Evolutionary conservation across 768 basidiomycete genomes (phyloP).

Genomic region (Podaxis sp.): DNA sequence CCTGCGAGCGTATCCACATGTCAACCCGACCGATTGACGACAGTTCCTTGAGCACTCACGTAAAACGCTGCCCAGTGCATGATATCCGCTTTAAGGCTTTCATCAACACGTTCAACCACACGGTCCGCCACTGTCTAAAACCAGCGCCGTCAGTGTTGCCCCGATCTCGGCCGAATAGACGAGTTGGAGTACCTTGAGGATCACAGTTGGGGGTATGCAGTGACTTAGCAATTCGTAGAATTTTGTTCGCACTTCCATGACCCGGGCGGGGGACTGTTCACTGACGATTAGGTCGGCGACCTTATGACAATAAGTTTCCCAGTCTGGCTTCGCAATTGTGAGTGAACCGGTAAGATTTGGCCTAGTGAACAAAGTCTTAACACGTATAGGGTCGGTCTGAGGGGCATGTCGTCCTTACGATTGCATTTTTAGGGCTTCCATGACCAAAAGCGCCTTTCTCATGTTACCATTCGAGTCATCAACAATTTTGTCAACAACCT

Average conservation of each 20-base stretch:
- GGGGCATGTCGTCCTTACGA: slow-evolving; percentile 49
- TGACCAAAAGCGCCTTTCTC: slow-evolving; percentile 89
- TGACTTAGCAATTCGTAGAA: slow-evolving; percentile 95
- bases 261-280: slow-evolving; percentile 84
- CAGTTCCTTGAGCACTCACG: slow-evolving; percentile 40
- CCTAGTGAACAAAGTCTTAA: slow-evolving; percentile 31
- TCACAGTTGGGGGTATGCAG: slow-evolving; percentile 91
- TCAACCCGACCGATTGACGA: neutral
- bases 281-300: slow-evolving; percentile 86
- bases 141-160: neutral
- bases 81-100: slow-evolving; percentile 84
- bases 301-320: slow-evolving; percentile 95
- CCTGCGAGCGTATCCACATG: slow-evolving; percentile 41
- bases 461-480: slow-evolving; percentile 85
- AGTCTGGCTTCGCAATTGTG: slow-evolving; percentile 94
- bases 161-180: neutral
- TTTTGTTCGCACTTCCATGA: slow-evolving; percentile 91
- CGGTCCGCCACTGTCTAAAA: slow-evolving; percentile 84
- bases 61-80: slow-evolving; percentile 99
- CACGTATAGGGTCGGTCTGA: neutral
- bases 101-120: slow-evolving; percentile 85
- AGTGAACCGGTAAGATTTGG: slow-evolving; percentile 80
- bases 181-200: slow-evolving; percentile 66
- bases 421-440: slow-evolving; percentile 97
- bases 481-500: slow-evolving; percentile 72